phyloP scores from a whole-genome alignment of 2,329 filamentous ascomycete species.

The Aspergillus felis region DNA sequence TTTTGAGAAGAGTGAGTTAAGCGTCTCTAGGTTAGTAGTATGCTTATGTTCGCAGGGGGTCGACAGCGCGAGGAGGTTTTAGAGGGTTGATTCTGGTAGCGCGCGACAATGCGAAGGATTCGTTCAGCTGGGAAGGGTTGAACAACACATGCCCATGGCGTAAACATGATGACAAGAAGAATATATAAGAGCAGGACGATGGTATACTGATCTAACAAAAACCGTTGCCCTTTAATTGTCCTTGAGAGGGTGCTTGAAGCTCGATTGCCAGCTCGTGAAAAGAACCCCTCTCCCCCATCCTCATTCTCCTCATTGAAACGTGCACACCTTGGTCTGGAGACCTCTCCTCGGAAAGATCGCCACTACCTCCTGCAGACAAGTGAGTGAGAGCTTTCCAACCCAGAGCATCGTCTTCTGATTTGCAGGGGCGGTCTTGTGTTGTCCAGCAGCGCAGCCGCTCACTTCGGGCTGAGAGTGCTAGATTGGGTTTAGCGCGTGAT shows the following conservation, averaged over 20 bases:
- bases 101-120: conserved; percentile 16
- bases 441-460: conserved; percentile 11
- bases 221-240: not conserved
- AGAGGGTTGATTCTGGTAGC: conserved; percentile 11
- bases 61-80: not conserved
- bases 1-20: not conserved
- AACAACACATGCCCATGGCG: not conserved
- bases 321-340: not conserved
- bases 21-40: conserved; percentile 2
- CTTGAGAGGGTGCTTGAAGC: not conserved
- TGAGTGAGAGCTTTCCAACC: not conserved
- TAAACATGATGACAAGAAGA: not conserved
- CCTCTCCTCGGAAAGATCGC: not conserved
- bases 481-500: conserved; percentile 10
- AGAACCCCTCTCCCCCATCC: not conserved
- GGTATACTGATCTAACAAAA: not conserved
- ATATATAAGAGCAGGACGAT: not conserved
- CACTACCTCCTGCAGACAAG: not conserved
- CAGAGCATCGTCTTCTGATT: conserved; percentile 3
- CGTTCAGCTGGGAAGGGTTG: not conserved
- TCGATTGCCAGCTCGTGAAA: not conserved
- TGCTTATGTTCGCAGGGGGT: not conserved
- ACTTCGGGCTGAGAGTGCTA: conserved; percentile 10
- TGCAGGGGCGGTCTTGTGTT: not conserved
- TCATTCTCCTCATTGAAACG: not conserved